Conservation (phyloP, 768 basidiomycete genomes). For the Rhodosporidiobolus sp. region DNA sequence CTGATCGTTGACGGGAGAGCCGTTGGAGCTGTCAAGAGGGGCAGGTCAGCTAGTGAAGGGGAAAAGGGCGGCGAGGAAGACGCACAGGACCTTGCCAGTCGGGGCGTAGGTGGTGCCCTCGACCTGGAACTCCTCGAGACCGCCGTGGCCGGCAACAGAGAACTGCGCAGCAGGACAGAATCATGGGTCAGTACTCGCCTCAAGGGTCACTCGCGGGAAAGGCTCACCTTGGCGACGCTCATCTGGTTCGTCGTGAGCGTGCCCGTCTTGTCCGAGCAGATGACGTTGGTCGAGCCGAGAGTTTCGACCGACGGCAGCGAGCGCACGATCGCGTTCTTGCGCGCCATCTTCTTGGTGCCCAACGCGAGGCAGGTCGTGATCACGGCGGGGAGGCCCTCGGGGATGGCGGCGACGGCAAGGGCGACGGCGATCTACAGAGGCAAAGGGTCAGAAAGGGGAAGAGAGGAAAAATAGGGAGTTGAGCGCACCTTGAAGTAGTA, state of each 20-base stretch:
- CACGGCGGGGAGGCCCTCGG: constrained; percentile 96
- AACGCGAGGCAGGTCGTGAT: constrained; percentile 95
- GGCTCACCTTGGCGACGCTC: constrained; percentile 64
- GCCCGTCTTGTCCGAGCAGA: constrained; percentile 98
- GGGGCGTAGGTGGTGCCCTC: constrained; percentile 93
- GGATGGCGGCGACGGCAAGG: constrained; percentile 96
- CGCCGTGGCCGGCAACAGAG: constrained; percentile 62
- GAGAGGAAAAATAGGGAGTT: too few species aligned
- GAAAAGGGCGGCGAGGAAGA: background rate
- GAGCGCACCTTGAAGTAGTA: constrained; percentile 79
- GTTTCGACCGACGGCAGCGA: constrained; percentile 97
- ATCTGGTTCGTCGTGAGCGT: constrained; percentile 62
- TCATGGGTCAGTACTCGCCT: background rate
- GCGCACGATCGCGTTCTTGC: constrained; percentile 95
- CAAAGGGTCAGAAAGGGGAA: background rate
- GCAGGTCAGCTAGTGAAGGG: constrained; percentile 20
- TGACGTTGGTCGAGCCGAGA: constrained; percentile 94
- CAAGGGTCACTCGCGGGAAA: background rate
- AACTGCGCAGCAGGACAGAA: constrained; percentile 58
- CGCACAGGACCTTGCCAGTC: constrained; percentile 61
- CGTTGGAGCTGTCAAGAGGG: constrained; percentile 59
- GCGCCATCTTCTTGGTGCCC: constrained; percentile 98
- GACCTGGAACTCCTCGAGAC: constrained; percentile 68
- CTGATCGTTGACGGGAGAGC: constrained; percentile 53
- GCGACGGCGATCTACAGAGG: constrained; percentile 75